phyloP scores from a whole-genome alignment of 352 stramenopile genomes.

The Pythium folliculosum region DNA sequence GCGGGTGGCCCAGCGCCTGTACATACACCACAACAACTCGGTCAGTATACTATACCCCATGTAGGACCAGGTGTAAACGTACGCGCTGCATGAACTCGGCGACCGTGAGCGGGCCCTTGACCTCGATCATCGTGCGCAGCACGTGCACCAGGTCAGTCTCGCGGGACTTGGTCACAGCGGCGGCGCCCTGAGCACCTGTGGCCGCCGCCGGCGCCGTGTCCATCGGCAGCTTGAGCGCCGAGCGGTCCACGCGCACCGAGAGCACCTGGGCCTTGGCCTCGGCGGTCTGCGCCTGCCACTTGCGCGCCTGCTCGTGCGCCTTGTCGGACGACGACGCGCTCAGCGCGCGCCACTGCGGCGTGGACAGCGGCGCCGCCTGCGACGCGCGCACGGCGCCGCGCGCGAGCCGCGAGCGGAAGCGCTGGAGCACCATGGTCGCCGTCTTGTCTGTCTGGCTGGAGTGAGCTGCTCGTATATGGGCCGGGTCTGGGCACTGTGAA shows the following conservation, averaged over 20 bases:
- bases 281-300: conserved; percentile 56
- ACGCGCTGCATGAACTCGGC: conserved; percentile 93
- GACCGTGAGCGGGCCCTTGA: conserved; percentile 92
- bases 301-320: conserved; percentile 49
- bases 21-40: neutral
- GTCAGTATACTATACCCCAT: neutral
- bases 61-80: neutral
- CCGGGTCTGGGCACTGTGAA: neutral
- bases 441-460: neutral
- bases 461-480: neutral
- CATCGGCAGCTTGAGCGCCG: conserved; percentile 63
- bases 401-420: conserved; percentile 1
- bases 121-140: conserved; percentile 91
- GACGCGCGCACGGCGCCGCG: neutral
- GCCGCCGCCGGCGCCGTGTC: conserved; percentile 20
- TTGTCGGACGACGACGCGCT: conserved; percentile 28
- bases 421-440: neutral
- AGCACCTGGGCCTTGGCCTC: conserved; percentile 58
- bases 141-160: conserved; percentile 77
- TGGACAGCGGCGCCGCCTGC: neutral
- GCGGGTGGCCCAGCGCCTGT: conserved; percentile 86
- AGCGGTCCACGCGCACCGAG: conserved; percentile 70
- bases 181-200: conserved; percentile 17
- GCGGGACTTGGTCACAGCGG: conserved; percentile 41
- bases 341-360: conserved; percentile 12